Conservation (phyloP, 1,284 basidiomycete species). For the Somion occarium region DNA sequence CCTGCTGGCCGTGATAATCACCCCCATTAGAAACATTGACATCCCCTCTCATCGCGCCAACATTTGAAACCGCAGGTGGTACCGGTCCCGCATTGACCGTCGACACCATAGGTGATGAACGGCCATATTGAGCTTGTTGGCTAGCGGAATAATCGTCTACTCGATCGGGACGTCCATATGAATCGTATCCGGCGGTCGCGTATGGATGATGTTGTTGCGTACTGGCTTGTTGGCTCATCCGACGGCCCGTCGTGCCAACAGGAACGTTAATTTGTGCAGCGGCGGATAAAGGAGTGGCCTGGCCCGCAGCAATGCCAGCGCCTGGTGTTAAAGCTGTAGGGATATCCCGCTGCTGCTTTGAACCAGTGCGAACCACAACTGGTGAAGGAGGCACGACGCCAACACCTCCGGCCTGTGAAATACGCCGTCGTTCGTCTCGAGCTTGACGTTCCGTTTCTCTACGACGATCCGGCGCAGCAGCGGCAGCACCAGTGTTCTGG, state of each 20-base stretch:
- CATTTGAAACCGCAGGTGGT: conserved; percentile 65
- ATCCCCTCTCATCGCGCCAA: conserved; percentile 64
- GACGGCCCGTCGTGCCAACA: conserved; percentile 46
- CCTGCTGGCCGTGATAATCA: conserved; percentile 53
- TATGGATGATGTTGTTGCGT: conserved; percentile 67
- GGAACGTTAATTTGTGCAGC: conserved; percentile 72
- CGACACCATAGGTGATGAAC: conserved; percentile 71
- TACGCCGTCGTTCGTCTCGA: conserved; percentile 45
- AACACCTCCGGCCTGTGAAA: conserved; percentile 50
- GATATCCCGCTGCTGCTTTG: conserved; percentile 53
- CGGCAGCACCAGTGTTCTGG: conserved; percentile 45
- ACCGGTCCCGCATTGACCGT: conserved; percentile 56
- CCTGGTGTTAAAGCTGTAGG: conserved; percentile 53
- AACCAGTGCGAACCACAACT: conserved; percentile 68
- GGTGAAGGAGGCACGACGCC: conserved; percentile 66
- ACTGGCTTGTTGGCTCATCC: conserved; percentile 36
- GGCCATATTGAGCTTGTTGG: conserved; percentile 52
- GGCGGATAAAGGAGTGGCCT: conserved; percentile 61
- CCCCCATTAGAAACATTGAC: conserved; percentile 58
- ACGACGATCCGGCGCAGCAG: conserved; percentile 47
- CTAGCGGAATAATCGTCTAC: conserved; percentile 44
- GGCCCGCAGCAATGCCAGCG: conserved; percentile 39
- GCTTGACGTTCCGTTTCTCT: conserved; percentile 40
- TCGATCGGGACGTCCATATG: conserved; percentile 32
- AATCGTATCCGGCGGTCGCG: conserved; percentile 56